Conservation (phyloP, 768 basidiomycete species). For the Leccinum boreale region DNA sequence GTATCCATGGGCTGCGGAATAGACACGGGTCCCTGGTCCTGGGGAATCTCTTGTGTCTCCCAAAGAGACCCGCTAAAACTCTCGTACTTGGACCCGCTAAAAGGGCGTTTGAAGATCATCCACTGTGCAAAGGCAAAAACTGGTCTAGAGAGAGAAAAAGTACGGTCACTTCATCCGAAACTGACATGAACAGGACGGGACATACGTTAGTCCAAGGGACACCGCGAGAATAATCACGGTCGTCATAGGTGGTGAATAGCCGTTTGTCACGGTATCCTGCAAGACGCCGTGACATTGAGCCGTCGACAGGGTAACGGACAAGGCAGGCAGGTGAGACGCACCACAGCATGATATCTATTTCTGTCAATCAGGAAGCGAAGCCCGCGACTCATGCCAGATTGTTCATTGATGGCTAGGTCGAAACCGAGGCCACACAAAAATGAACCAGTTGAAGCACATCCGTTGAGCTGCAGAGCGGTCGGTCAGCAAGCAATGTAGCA, state of each 20-base stretch:
- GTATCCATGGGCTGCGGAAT: constrained; percentile 10
- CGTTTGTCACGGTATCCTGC: constrained; percentile 46
- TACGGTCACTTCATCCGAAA: not conserved
- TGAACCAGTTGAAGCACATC: constrained; percentile 58
- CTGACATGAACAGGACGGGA: constrained; percentile 3
- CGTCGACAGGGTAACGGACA: not conserved
- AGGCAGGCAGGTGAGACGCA: constrained; percentile 29
- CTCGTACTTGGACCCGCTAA: constrained; percentile 32
- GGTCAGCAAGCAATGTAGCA: constrained; percentile 1
- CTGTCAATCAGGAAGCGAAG: constrained; percentile 62
- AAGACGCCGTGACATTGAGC: not conserved
- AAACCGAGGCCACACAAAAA: constrained; percentile 55
- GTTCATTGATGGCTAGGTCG: constrained; percentile 55
- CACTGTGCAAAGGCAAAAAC: constrained; percentile 53
- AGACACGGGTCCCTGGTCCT: constrained; percentile 18
- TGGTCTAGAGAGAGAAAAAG: constrained; percentile 36
- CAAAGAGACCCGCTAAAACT: constrained; percentile 25
- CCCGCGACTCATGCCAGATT: constrained; percentile 61
- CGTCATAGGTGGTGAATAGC: constrained; percentile 48
- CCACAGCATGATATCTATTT: constrained; percentile 54
- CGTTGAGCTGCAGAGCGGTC: constrained; percentile 34
- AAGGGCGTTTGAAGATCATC: constrained; percentile 47
- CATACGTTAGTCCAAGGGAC: constrained; percentile 57
- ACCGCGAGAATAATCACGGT: constrained; percentile 51
- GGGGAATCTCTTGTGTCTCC: constrained; percentile 21